Base-by-base conservation (phyloP, 2,329 filamentous ascomycete species). In the Drechslerella coelobrocha region DNA sequence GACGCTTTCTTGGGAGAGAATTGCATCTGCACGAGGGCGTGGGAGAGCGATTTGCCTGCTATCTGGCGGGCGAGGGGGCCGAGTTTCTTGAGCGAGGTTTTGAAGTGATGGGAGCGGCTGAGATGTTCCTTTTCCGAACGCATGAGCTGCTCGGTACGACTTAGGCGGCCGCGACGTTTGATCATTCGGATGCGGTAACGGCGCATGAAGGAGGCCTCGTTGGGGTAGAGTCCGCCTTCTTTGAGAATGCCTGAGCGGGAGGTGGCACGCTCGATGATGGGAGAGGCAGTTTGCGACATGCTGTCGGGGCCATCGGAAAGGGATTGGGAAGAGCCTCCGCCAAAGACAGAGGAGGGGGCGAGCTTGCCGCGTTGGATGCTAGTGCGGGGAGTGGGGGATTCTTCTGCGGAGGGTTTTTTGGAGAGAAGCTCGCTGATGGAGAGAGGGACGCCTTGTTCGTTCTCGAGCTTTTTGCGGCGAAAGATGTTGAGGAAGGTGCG, bases 1-100 rank as follows among this genome's bases (percentile, higher is more conserved):
- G 93, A 90, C 73, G 89, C 89, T 82, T 92, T 93, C 85, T 99
- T 99, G 83, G 91, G 91, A 79, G 89, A 93, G 82, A 93, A 97
- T 61, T 88, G 86, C 91, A 99, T 96, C 83, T 99, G 94, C 60
- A 90, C 81, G 74, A 97, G 90, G 12, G 94, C 94, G 34, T 99
- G 92, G 65, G 95, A 91, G 72, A 99, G 83, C n/a, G 88, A 88
- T 84, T 97, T 97, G 74, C 94, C 94, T 1, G 87, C 84, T 77
- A 99, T 94, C 81, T 97, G 94, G 61, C 89, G 86, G 23, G 93
- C 88, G 53, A 99, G 81, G 76, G 90, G 88, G 56, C 89, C 88
- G 61, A 99, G 84, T 82, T 99, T 99, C 86, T 99, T 99, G 73
- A 90, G 83, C 52, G 88, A 91, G 1, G 94, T 97, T 76, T 92